A percentile compares a stretch with the other conserved stretches of the same genome.
These are phyloP conservation scores for Porphyrellus cyaneotinctus DNA, from an alignment of 768 basidiomycete species.

Conservation along the genomic window DNA sequence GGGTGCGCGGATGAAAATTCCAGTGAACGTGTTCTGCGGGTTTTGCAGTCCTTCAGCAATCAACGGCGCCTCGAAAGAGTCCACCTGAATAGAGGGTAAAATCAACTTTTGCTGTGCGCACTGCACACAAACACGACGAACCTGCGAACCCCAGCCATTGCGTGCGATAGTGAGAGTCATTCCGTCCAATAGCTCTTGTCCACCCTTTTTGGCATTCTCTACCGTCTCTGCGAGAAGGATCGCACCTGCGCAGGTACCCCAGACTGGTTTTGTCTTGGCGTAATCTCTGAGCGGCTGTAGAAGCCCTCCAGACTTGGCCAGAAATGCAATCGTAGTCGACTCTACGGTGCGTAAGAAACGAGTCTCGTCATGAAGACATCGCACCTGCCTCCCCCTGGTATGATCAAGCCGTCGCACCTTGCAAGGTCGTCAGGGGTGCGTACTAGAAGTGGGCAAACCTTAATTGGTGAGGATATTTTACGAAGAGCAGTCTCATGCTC, in stretches of 20 bases:
- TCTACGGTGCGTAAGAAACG: constrained; percentile 43
- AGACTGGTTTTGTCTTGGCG: constrained; percentile 68
- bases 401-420: constrained; percentile 79
- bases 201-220: constrained; percentile 77
- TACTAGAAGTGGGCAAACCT: constrained; percentile 54
- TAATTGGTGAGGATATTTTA: constrained; percentile 45
- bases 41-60: constrained; percentile 59
- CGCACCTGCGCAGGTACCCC: constrained; percentile 96
- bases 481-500: constrained; percentile 78
- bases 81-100: constrained; percentile 47
- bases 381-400: constrained; percentile 81
- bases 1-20: constrained; percentile 93
- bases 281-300: constrained; percentile 77
- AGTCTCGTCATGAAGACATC: background rate
- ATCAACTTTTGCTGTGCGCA: background rate
- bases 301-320: constrained; percentile 69
- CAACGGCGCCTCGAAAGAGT: constrained; percentile 85
- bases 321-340: constrained; percentile 86
- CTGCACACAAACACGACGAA: constrained; percentile 26
- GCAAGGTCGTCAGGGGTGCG: constrained; percentile 71
- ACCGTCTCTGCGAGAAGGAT: constrained; percentile 77
- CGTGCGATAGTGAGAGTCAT: constrained; percentile 76
- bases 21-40: constrained; percentile 61
- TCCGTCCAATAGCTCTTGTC: constrained; percentile 81
- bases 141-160: constrained; percentile 95